phyloP scores from a whole-genome alignment of 169 alveolate genomes.

The Plasmodium ovale region DNA sequence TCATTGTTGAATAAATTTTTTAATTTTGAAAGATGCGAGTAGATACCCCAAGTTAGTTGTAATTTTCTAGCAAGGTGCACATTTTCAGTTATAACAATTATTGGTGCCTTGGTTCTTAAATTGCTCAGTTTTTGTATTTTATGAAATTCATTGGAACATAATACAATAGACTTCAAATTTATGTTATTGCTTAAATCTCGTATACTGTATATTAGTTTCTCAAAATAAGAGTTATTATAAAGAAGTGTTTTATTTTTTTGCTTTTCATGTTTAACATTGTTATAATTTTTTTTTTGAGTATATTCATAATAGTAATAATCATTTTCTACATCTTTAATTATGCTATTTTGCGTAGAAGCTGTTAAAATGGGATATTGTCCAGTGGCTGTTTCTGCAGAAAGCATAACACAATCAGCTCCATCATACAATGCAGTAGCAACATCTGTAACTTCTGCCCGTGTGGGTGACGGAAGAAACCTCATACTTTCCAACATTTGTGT shows the following conservation, averaged over 20 bases:
- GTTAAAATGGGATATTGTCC: conserved; percentile 87
- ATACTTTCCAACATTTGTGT: conserved; percentile 98
- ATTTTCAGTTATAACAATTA: conserved; percentile 79
- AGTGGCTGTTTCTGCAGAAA: conserved; percentile 90
- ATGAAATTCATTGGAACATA: conserved; percentile 79
- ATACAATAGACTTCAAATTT: conserved; percentile 73
- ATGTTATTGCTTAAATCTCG: conserved; percentile 73
- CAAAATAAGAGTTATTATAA: conserved; percentile 42
- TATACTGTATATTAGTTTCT: conserved; percentile 62
- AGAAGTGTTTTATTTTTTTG: not conserved
- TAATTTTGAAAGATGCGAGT: conserved; percentile 78
- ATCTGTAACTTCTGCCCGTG: conserved; percentile 98
- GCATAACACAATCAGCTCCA: conserved; percentile 97
- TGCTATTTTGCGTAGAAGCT: conserved; percentile 81
- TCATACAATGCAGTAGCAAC: conserved; percentile 97
- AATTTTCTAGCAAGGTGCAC: conserved; percentile 78
- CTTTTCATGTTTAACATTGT: not conserved
- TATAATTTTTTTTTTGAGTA: conserved; percentile 74
- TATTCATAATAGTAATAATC: conserved; percentile 79
- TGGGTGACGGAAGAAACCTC: conserved; percentile 95
- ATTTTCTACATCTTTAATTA: conserved; percentile 79
- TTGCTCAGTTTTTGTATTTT: conserved; percentile 83
- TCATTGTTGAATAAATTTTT: conserved; percentile 5
- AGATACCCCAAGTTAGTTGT: conserved; percentile 85
- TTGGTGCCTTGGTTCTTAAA: conserved; percentile 80